phyloP scores from a whole-genome alignment of 495 filamentous ascomycete genomes.

The Tuber aestivum region DNA sequence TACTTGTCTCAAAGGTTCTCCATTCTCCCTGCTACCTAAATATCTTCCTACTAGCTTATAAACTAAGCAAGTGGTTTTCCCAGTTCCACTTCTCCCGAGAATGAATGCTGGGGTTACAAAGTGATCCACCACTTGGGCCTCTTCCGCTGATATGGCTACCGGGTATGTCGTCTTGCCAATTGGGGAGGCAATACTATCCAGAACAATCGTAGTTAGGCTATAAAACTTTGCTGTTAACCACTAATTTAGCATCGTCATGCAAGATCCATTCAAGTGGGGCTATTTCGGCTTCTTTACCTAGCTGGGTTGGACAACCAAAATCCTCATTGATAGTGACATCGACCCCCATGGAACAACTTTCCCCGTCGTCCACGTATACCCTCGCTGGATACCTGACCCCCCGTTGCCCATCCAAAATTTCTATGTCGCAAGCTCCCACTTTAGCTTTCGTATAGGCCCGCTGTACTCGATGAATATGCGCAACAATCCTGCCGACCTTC shows the following conservation, averaged over 20 bases:
- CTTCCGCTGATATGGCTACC: conserved; percentile 45
- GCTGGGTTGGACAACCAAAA: conserved; percentile 10
- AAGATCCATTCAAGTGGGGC: conserved; percentile 42
- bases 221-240: conserved; percentile 18
- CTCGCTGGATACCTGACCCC: not conserved
- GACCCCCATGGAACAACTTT: not conserved
- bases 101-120: conserved; percentile 45
- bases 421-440: not conserved
- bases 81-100: conserved; percentile 48
- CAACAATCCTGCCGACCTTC: not conserved
- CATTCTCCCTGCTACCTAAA: conserved; percentile 5
- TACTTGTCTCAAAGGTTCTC: conserved; percentile 43
- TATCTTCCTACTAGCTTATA: conserved; percentile 44
- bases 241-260: not conserved
- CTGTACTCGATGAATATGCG: not conserved
- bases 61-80: conserved; percentile 48
- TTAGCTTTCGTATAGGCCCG: not conserved
- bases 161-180: conserved; percentile 41
- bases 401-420: not conserved
- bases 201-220: conserved; percentile 15
- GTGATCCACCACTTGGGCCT: conserved; percentile 44
- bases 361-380: not conserved
- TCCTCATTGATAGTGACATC: not conserved
- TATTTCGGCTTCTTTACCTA: conserved; percentile 8
- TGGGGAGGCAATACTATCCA: not conserved